phyloP scores from a whole-genome alignment of 2,329 filamentous ascomycete species.

The Xylariales sp. region DNA sequence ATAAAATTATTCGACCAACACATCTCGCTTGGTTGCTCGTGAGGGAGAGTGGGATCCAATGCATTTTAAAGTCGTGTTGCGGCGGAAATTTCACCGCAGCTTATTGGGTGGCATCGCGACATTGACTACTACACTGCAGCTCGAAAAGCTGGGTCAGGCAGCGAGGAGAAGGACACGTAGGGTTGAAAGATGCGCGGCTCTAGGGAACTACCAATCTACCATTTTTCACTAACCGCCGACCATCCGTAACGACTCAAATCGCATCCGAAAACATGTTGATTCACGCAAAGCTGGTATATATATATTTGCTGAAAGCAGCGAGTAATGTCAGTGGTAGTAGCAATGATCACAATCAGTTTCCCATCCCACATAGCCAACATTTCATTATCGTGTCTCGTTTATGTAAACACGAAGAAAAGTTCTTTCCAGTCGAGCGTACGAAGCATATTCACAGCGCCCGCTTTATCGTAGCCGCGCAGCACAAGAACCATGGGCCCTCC shows the following conservation, averaged over 20 bases:
- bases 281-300: background rate
- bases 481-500: conserved; percentile 5
- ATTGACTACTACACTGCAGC: background rate
- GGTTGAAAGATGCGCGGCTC: background rate
- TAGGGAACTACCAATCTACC: conserved; percentile 8
- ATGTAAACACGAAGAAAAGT: background rate
- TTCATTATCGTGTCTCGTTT: background rate
- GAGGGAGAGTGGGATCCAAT: background rate
- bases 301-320: background rate
- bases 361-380: too few species aligned
- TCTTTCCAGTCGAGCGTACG: background rate
- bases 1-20: conserved; percentile 15
- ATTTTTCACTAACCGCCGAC: conserved; percentile 10
- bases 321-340: background rate
- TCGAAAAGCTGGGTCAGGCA: conserved; percentile 20
- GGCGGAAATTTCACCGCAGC: background rate
- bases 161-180: conserved; percentile 12
- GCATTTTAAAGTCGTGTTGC: background rate
- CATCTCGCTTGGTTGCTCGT: background rate
- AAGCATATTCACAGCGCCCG: background rate
- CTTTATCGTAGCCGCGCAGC: too few species aligned
- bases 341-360: background rate
- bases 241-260: background rate
- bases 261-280: background rate
- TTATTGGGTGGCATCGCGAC: conserved; percentile 18